Evolutionary conservation across 2,329 filamentous ascomycete genomes (phyloP), one percentile per base, ranked within the genome.

Genomic region (Calonectria montana): DNA sequence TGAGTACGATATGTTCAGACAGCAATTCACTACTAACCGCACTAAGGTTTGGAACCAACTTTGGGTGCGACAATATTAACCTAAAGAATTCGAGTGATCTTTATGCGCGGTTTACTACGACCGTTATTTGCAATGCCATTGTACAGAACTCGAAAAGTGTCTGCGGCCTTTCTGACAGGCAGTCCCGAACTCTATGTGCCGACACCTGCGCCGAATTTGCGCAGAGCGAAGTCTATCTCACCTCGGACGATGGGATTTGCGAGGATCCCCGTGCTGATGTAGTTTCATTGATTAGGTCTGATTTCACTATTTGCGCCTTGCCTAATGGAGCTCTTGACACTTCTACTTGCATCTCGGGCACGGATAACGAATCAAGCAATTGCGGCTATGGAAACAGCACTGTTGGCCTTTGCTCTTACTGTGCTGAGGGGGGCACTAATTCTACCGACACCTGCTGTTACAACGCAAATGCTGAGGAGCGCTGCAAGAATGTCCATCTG

Each of bases 401-500:
- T 9, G 82, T 92, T 67, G 95, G 96, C 3, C 88, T 99, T 41
- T 99, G 97, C 85, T 91, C 92, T 5, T 98, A 97, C 83, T 99
- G 97, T 83, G 89, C 90, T 48, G 88, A 91, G 8, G 96, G 94
- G 78, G 95, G 96, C 31, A 91, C 92, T 74, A 98, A 98, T 83
- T 93, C 95, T 12, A 98, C 96, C 63, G 96, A 98, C 82, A 97
- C 96, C 4, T 99, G 97, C 86, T 99, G 97, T 83, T 93, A 95
- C 80, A 95, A 91, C 78, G 92, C 96, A 6, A 88, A 95, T 73
- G 92, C 93, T n/a, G 90, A 94, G 70, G 85, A 86, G 29, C 90
- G 92, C 74, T 99, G 97, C 82, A 85, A 90, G 62, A 90, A 90
- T 63, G 94, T 99, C n/a, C 87, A 89, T 29, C 86, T 99, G 8